These are phyloP conservation scores for Alternaria consortialis DNA, from an alignment of 2,329 filamentous ascomycete genomes.

Conservation along the genomic window DNA sequence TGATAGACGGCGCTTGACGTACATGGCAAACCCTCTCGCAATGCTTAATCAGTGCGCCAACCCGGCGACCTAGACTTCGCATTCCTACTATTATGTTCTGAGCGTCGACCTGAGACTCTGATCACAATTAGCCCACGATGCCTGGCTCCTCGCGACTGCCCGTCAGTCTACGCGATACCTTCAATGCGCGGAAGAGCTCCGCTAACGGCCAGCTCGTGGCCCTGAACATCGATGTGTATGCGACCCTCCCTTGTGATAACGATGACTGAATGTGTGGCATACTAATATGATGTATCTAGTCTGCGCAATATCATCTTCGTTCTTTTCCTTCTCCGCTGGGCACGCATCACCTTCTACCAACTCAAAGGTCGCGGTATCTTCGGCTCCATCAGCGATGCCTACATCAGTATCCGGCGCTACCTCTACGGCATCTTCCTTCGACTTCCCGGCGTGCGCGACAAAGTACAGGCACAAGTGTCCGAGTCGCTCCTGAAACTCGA, in stretches of 20 bases:
- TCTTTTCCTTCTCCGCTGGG: slow-evolving; percentile 85
- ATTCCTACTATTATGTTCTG: slow-evolving; percentile 1
- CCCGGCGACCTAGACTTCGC: not conserved
- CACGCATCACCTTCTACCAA: slow-evolving; percentile 81
- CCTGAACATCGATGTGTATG: slow-evolving; percentile 75
- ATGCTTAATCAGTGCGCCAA: slow-evolving; percentile 9
- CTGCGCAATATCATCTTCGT: slow-evolving; percentile 88
- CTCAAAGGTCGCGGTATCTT: slow-evolving; percentile 87
- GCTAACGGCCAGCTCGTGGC: slow-evolving; percentile 64
- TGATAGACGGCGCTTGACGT: slow-evolving; percentile 14
- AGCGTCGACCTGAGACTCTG: not conserved
- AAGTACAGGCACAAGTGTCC: slow-evolving; percentile 84
- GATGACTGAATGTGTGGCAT: not conserved
- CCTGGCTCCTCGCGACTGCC: slow-evolving; percentile 73
- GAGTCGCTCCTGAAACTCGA: slow-evolving; percentile 84
- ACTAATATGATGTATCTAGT: slow-evolving; percentile 44
- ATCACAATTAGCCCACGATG: slow-evolving; percentile 32
- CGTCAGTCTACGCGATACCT: slow-evolving; percentile 73
- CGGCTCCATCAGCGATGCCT: slow-evolving; percentile 79
- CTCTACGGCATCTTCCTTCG: slow-evolving; percentile 87
- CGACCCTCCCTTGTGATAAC: slow-evolving; percentile 43
- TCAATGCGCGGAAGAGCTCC: slow-evolving; percentile 68
- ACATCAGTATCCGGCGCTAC: slow-evolving; percentile 73
- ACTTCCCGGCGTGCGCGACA: slow-evolving; percentile 83
- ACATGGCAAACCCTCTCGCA: slow-evolving; percentile 6